Percentiles rank a stretch among this genome's conserved stretches.
phyloP scores from a whole-genome alignment of 805 yeast species.

The Pichia heedii region DNA sequence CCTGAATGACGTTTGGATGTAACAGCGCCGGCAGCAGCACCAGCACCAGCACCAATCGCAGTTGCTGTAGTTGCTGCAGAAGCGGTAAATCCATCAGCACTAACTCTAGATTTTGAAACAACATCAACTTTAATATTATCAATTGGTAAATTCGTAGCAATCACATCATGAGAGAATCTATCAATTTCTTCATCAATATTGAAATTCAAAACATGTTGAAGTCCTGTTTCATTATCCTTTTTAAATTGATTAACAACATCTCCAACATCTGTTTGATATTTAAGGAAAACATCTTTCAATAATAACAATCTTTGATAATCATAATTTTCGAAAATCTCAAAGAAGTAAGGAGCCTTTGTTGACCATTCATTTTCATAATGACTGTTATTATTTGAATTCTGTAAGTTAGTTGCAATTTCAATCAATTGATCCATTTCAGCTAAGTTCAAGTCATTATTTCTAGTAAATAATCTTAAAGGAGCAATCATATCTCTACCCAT shows the following conservation, averaged over 20 bases:
- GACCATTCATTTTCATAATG: slow-evolving; percentile 60
- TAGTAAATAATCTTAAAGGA: slow-evolving; percentile 44
- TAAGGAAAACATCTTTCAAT: slow-evolving; percentile 57
- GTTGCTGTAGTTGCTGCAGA: slow-evolving; percentile 8
- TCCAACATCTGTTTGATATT: slow-evolving; percentile 51
- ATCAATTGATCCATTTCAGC: slow-evolving; percentile 31
- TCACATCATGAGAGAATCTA: slow-evolving; percentile 39
- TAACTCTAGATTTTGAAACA: slow-evolving; percentile 8
- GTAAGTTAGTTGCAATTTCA: slow-evolving; percentile 19
- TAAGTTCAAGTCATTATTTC: slow-evolving; percentile 40
- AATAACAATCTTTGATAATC: slow-evolving; percentile 55
- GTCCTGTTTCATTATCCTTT: slow-evolving; percentile 49
- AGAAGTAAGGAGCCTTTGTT: slow-evolving; percentile 65
- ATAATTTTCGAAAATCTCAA: slow-evolving; percentile 64
- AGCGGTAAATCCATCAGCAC: slow-evolving; percentile 16
- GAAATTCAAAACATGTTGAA: slow-evolving; percentile 57
- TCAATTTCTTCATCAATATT: slow-evolving; percentile 52
- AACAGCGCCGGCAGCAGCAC: slow-evolving; percentile 11
- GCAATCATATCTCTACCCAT: slow-evolving; percentile 47
- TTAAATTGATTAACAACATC: slow-evolving; percentile 41
- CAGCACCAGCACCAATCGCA: slow-evolving; percentile 11
- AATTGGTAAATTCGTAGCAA: slow-evolving; percentile 21
- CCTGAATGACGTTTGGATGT: slow-evolving; percentile 7
- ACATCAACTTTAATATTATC: slow-evolving; percentile 14
- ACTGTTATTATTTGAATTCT: slow-evolving; percentile 22